Conservation (phyloP, 2,329 filamentous ascomycete genomes). For the Penicillium sp. region DNA sequence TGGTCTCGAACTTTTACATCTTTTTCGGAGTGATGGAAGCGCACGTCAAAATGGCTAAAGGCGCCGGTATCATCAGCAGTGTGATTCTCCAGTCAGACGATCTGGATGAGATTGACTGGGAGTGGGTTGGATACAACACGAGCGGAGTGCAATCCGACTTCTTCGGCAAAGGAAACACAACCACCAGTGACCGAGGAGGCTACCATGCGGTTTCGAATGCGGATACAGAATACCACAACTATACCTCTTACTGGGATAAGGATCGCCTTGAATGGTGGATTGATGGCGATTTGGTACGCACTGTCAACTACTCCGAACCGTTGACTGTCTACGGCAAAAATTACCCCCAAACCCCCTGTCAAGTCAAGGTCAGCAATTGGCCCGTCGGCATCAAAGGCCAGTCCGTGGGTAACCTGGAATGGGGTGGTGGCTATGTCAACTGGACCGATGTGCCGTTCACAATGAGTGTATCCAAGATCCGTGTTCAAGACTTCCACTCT, state of each 20-base stretch:
- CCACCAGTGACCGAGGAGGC: constrained; percentile 76
- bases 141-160: constrained; percentile 75
- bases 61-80: constrained; percentile 75
- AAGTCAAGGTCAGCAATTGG: constrained; percentile 70
- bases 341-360: constrained; percentile 74
- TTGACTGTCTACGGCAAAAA: constrained; percentile 51
- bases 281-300: constrained; percentile 63
- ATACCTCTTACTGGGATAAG: constrained; percentile 65
- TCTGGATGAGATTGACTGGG: constrained; percentile 82
- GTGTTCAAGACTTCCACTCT: constrained; percentile 58
- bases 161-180: constrained; percentile 85
- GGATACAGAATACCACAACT: constrained; percentile 48
- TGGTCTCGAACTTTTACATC: constrained; percentile 78
- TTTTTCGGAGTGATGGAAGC: constrained; percentile 81
- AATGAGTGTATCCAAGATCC: constrained; percentile 69
- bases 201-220: constrained; percentile 70
- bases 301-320: constrained; percentile 62
- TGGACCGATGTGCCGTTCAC: constrained; percentile 67
- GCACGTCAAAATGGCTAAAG: constrained; percentile 72
- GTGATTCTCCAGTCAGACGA: constrained; percentile 83
- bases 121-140: constrained; percentile 42
- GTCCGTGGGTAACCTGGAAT: constrained; percentile 56
- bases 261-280: constrained; percentile 67
- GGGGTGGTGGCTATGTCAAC: constrained; percentile 70
- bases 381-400: constrained; percentile 57